Base-by-base conservation (phyloP, 148 eudicot species). In the Cornus controversa region DNA sequence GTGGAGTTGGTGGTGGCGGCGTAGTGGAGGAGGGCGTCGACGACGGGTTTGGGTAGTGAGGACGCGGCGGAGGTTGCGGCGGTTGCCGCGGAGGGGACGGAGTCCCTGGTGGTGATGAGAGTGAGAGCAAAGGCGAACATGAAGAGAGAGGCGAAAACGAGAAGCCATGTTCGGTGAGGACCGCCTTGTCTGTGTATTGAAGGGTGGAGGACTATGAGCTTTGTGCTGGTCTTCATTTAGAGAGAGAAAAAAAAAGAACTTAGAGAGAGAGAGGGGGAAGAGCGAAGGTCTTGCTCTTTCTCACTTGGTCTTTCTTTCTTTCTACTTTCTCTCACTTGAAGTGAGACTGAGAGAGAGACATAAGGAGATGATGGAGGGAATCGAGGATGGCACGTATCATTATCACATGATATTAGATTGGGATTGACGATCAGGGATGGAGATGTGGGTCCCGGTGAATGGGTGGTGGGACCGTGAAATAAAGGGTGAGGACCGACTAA, bases 21-120 rank as follows among this genome's bases (percentile, higher is more conserved):
- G 85, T 91, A 92, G 82, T 94, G 93, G 78, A 92, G 84, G 63
- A 94, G 91, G 31, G 97, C 87, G 84, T 84, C 85, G 82, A 83
- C 64, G 31, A 94, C 16, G 80, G 82, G 72, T 42, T 80, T 3
- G 2, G 91, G 75, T 2, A 83, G 79, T 5, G 34, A 77, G 62
- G 83, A 6, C 22, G 7, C 7, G 72, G 75, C 2, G 53, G 84
- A 14, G 65, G 84, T 11, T 63, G 82, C 0, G 78, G 76, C 15
- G 72, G 80, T n/a, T 11, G 81, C 29, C 42, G 84, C n/a, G 8
- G 81, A 72, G 34, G 78, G n/a, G 8, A 76, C 5, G 72, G 72
- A 11, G 82, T 71, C 58, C 60, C 71, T 78, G 54, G 79, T 40
- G 78, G 80, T 75, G 82, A 87, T 26, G 78, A 89, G 80, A 26